phyloP scores from a whole-genome alignment of 768 basidiomycete genomes.

The Tulasnella sp. region DNA sequence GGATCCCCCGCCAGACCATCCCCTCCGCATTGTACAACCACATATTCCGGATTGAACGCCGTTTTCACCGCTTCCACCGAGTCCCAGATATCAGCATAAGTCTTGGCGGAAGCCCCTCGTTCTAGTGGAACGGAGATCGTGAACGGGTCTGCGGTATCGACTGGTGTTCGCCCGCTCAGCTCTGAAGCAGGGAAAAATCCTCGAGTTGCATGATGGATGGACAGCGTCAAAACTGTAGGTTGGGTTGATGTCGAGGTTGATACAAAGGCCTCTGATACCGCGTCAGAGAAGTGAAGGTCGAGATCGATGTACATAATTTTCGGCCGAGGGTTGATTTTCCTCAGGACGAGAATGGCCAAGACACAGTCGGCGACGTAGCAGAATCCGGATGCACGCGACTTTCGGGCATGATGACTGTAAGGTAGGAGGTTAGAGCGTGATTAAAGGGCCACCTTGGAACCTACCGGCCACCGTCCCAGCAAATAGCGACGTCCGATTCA shows the following conservation, averaged over 20 bases:
- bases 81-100: slow-evolving; percentile 62
- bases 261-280: slow-evolving; percentile 72
- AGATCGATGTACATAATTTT: slow-evolving; percentile 88
- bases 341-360: slow-evolving; percentile 71
- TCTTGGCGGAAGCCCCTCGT: slow-evolving; percentile 61
- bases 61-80: slow-evolving; percentile 51
- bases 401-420: slow-evolving; percentile 74
- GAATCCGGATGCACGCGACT: slow-evolving; percentile 76
- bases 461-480: slow-evolving; percentile 83
- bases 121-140: slow-evolving; percentile 77
- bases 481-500: slow-evolving; percentile 60
- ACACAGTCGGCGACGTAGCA: slow-evolving; percentile 93
- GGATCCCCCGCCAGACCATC: slow-evolving; percentile 86
- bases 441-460: slow-evolving; percentile 16
- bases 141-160: slow-evolving; percentile 49
- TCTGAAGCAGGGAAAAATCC: slow-evolving; percentile 77
- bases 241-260: slow-evolving; percentile 36
- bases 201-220: slow-evolving; percentile 75
- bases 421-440: neutral
- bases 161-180: slow-evolving; percentile 46
- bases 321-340: slow-evolving; percentile 37
- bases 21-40: slow-evolving; percentile 81
- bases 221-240: slow-evolving; percentile 58
- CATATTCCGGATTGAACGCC: slow-evolving; percentile 67
- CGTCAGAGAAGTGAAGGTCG: slow-evolving; percentile 89